Conservation (phyloP, 2,329 filamentous ascomycete genomes). For the Phoma herbarum region DNA sequence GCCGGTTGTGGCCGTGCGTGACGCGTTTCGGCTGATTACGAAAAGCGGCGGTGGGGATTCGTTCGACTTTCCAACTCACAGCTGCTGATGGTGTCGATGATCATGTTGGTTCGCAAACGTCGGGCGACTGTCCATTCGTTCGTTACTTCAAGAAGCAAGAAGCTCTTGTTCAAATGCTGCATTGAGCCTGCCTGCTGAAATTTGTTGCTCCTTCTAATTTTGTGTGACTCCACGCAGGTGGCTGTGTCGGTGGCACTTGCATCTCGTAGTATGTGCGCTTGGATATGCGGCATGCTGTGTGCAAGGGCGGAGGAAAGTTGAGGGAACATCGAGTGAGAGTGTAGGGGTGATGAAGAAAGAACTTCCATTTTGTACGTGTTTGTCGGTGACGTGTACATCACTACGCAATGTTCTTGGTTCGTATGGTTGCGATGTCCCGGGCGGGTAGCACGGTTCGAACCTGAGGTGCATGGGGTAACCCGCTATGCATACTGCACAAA, state of each 20-base stretch:
- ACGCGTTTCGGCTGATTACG: conserved; percentile 3
- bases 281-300: conserved; percentile 10
- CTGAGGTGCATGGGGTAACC: neutral
- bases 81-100: neutral
- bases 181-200: neutral
- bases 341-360: neutral
- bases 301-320: neutral
- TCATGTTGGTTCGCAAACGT: neutral
- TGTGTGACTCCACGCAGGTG: conserved; percentile 9
- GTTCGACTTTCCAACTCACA: neutral
- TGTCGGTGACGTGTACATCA: conserved; percentile 5
- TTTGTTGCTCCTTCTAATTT: neutral
- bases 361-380: neutral
- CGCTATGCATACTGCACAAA: neutral
- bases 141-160: neutral
- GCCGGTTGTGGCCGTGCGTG: conserved; percentile 19
- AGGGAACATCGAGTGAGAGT: neutral
- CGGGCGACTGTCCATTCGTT: neutral
- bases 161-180: no score
- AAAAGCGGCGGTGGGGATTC: neutral
- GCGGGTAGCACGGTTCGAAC: neutral
- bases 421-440: neutral
- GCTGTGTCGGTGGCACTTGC: conserved; percentile 14
- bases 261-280: conserved; percentile 6
- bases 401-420: neutral